Evolutionary conservation across 73 alveolate genomes (phyloP).

Genomic region (Blepharisma stoltei): DNA sequence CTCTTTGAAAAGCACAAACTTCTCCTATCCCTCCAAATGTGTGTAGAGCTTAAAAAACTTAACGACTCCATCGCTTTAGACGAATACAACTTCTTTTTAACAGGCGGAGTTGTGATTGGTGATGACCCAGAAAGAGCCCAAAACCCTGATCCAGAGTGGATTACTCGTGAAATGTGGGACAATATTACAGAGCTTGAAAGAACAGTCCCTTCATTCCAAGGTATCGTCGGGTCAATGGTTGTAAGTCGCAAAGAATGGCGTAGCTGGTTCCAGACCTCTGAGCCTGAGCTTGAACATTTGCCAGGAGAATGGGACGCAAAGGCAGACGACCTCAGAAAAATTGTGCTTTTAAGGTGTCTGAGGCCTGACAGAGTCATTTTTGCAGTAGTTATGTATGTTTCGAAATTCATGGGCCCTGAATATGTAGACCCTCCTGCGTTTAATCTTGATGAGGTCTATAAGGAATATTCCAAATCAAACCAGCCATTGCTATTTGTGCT

Average conservation of each 20-base stretch:
- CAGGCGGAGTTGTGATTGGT: slow-evolving; percentile 32
- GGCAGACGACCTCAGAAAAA: slow-evolving; percentile 84
- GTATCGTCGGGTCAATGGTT: slow-evolving; percentile 65
- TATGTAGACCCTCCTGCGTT: slow-evolving; percentile 95
- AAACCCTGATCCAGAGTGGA: slow-evolving; percentile 86
- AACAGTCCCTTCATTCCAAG: slow-evolving; percentile 62
- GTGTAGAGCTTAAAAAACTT: slow-evolving; percentile 87
- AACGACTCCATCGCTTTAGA: slow-evolving; percentile 82
- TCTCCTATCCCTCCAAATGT: slow-evolving; percentile 93
- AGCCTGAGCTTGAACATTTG: slow-evolving; percentile 90
- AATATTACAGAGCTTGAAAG: slow-evolving; percentile 86
- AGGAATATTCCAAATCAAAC: slow-evolving; percentile 75
- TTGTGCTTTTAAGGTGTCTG: slow-evolving; percentile 94
- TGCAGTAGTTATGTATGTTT: slow-evolving; percentile 90
- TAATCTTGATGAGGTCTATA: slow-evolving; percentile 83
- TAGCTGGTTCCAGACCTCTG: slow-evolving; percentile 95
- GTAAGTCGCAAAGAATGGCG: slow-evolving; percentile 96
- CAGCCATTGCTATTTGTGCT: slow-evolving; percentile 95
- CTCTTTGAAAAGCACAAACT: slow-evolving; percentile 98
- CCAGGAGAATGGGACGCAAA: slow-evolving; percentile 99
- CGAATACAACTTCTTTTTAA: slow-evolving; percentile 95
- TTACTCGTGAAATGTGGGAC: slow-evolving; percentile 85
- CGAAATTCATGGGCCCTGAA: slow-evolving; percentile 89
- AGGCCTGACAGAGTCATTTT: slow-evolving; percentile 98
- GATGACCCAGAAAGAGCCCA: slow-evolving; percentile 32